phyloP scores from a whole-genome alignment of 2,329 filamentous ascomycete genomes.

The Fusarium sp. region DNA sequence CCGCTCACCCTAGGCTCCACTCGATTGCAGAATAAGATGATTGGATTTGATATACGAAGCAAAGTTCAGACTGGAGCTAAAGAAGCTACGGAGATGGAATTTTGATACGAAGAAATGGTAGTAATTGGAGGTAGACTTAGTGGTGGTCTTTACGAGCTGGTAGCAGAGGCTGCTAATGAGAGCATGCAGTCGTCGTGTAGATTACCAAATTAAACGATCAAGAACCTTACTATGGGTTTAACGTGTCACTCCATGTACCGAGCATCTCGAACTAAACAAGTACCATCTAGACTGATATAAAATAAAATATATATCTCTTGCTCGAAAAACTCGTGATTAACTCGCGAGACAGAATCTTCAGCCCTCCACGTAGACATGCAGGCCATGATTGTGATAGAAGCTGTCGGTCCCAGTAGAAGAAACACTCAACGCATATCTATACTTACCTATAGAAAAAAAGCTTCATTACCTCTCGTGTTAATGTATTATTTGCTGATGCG shows the following conservation, averaged over 20 bases:
- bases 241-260: too few species aligned
- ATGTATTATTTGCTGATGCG: background rate
- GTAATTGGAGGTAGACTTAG: background rate
- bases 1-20: slow-evolving; percentile 21
- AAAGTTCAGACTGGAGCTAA: background rate
- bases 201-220: background rate
- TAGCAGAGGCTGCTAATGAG: background rate
- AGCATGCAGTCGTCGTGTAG: background rate
- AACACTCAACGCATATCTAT: background rate
- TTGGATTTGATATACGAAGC: slow-evolving; percentile 4
- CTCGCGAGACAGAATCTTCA: background rate
- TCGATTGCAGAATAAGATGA: slow-evolving; percentile 11
- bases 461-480: too few species aligned
- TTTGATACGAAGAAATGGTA: background rate
- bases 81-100: background rate
- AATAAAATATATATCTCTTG: background rate
- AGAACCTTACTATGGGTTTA: background rate
- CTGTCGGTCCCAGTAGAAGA: background rate
- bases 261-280: background rate
- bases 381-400: background rate
- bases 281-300: background rate
- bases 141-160: background rate
- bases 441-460: background rate
- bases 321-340: background rate
- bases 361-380: background rate